Evolutionary conservation across 1,139 yeast species (phyloP).

Genomic region (Kodamaea sp.): DNA sequence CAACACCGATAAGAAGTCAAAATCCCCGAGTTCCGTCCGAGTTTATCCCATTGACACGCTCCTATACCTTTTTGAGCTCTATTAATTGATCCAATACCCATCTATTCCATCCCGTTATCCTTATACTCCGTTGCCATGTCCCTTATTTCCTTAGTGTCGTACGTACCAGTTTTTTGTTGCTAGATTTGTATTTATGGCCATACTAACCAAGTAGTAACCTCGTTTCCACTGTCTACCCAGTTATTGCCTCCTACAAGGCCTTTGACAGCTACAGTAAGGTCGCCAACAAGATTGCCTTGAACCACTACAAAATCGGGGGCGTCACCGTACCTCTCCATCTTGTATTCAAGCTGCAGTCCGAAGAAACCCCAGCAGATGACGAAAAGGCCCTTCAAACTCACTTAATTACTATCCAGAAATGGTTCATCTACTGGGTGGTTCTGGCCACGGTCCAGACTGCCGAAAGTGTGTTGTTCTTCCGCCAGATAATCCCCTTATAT

Average conservation of each 20-base stretch:
- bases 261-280: slow-evolving; percentile 39
- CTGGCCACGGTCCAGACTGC: slow-evolving; percentile 34
- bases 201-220: slow-evolving; percentile 27
- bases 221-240: slow-evolving; percentile 52
- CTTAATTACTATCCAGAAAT: slow-evolving; percentile 49
- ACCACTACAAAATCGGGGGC: slow-evolving; percentile 35
- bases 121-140: no score
- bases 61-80: no score
- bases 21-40: no score
- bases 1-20: no score
- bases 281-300: slow-evolving; percentile 25
- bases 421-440: slow-evolving; percentile 63
- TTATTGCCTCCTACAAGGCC: slow-evolving; percentile 54
- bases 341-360: slow-evolving; percentile 21
- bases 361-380: slow-evolving; percentile 7
- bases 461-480: slow-evolving; percentile 35
- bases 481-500: slow-evolving; percentile 50
- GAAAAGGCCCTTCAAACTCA: slow-evolving; percentile 26
- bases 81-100: no score
- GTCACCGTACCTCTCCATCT: slow-evolving; percentile 35
- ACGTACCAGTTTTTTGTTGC: no score
- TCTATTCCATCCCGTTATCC: no score
- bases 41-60: no score
- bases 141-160: slow-evolving; percentile 14
- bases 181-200: no score